Evolutionary conservation across 495 filamentous ascomycete genomes (phyloP), one percentile per base, ranked within the genome.

Genomic region (Aspergillus mulundensis): DNA sequence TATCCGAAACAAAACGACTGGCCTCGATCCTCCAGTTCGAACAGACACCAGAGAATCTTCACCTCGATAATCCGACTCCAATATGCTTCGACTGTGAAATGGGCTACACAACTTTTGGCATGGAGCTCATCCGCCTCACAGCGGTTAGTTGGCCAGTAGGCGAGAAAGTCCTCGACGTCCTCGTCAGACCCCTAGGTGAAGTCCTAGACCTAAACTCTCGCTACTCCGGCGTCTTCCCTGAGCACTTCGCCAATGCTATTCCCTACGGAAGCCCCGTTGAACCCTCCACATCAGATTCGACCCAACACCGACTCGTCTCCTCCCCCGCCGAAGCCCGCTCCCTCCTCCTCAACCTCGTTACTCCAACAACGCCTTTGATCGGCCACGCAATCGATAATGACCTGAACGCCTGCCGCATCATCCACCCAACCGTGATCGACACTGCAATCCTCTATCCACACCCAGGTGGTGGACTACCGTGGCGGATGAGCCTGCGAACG

Each of bases 381-480:
- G 94, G 94, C 19, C 94, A 98, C 69, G 92, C 89, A 6, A 83
- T 97, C 10, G 94, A 97, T 64, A 98, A 98, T 65, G 94, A 98
- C 64, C 79, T 98, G 20, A 94, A 94, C 65, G 81, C 84, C 14
- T 74, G 85, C 44, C 84, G 94, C 12, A 77, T 98, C 41, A 84
- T 95, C 43, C 94, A 98, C 62, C 87, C 86, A 0, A 86, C 80
- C 1, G 78, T 97, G 44, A 80, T 97, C 60, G 94, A 99, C 70
- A 96, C 91, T 2, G 82, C 88, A 20, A 71, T 97, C 0, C 81
- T 96, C 0, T 98, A 82, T 66, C 91, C 91, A 0, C 88, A 94
- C 60, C 81, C 72, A 18, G 73, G 73, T 3, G 54, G 54, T 7
- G 89, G 90, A 14, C 73, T 96, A 2, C 94, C 94, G 0, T 72